Evolutionary conservation across 768 basidiomycete genomes (phyloP).

Genomic region (Phanerochaete sordida): DNA sequence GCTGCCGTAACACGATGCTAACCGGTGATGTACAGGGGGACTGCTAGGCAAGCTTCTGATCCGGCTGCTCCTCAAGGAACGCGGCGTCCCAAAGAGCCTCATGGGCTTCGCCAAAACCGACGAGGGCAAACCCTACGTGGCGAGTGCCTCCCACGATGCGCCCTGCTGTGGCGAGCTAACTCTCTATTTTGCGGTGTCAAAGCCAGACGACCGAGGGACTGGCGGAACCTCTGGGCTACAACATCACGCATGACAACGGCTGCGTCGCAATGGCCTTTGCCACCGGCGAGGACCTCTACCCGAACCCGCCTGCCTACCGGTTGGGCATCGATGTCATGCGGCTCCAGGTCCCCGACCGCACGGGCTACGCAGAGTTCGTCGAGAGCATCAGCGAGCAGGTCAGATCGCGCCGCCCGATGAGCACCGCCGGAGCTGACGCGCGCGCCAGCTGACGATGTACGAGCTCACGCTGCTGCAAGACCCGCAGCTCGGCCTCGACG

Average conservation of each 20-base stretch:
- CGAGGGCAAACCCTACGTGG: constrained; percentile 76
- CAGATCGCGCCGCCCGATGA: too few species aligned
- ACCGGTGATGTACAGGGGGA: constrained; percentile 45
- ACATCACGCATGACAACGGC: constrained; percentile 78
- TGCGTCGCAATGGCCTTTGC: constrained; percentile 64
- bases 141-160: constrained; percentile 30
- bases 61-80: constrained; percentile 56
- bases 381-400: constrained; percentile 66
- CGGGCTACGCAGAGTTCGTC: constrained; percentile 58
- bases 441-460: constrained; percentile 34
- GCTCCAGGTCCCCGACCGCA: constrained; percentile 55
- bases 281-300: constrained; percentile 30
- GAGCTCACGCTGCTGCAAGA: constrained; percentile 31
- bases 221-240: constrained; percentile 55
- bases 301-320: constrained; percentile 51
- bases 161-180: neutral
- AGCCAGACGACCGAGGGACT: constrained; percentile 13
- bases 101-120: constrained; percentile 56
- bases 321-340: constrained; percentile 85
- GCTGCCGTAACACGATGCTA: neutral
- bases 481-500: constrained; percentile 39
- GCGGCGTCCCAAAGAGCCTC: constrained; percentile 43
- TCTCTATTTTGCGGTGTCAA: neutral
- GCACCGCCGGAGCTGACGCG: constrained; percentile 15
- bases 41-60: constrained; percentile 75